Base-by-base conservation (phyloP, 805 yeast genomes). In the Osmozyma mogii region DNA sequence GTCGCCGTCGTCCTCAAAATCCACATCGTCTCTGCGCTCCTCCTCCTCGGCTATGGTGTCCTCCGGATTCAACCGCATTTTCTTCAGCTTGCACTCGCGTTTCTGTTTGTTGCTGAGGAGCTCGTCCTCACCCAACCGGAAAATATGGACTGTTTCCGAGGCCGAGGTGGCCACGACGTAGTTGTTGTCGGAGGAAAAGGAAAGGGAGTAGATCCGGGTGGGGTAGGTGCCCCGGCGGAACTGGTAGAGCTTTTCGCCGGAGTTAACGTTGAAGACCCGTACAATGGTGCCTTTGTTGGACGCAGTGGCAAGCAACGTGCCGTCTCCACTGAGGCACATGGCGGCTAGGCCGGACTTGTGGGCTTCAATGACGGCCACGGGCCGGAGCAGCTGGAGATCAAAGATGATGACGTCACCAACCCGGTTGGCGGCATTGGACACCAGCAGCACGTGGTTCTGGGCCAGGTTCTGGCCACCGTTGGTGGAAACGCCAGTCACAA, bases 61-160 rank as follows among this genome's bases (percentile, higher is more conserved):
- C 15, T 46, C 40, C 9, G 40, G 34, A 17, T 38, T 33, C 7
- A 30, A 20, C 8, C 22, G 28, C 10, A 28, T 28, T 10, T 25
- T 36, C 28, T 32, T 43, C 22, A 22, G 15, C 17, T 24, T 31
- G 17, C 43, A 35, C 10, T 43, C 36, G 25, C 49, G 44, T 28
- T 50, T 56, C 27, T 61, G 65, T 35, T 60, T 62, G 29, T 43
- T 57, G 16, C 51, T 64, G 25, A 63, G 44, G 2, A 66, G 53
- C 44, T 63, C 69, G 9, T 60, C 67, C 18, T 68, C 75, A 1
- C 76, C 82, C 30, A 88, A 55, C 34, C 87, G 70, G 65, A 89
- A 92, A 22, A 92, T 75, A 54, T 92, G 99, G 14, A 92, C 88
- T 0, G 99, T 92, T 25, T 84, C 94, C 13, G 94, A 84, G 2